These are phyloP conservation scores for Claviceps spartinae DNA, from an alignment of 2,329 filamentous ascomycete species.

Conservation along the genomic window DNA sequence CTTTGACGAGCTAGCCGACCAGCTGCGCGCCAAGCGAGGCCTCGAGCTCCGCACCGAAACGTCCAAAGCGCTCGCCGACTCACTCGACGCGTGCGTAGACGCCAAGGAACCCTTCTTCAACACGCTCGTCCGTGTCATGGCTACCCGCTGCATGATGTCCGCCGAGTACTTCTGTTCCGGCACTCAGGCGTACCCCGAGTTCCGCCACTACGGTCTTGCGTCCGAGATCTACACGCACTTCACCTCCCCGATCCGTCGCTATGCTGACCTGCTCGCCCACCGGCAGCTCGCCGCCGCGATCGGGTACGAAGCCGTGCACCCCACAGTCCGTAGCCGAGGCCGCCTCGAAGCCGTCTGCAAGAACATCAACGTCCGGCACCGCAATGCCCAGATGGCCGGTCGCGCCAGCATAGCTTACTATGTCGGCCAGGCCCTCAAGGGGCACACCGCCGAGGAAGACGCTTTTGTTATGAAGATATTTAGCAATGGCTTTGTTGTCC, in stretches of 20 bases:
- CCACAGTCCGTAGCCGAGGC: conserved; percentile 64
- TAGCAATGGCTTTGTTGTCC: conserved; percentile 92
- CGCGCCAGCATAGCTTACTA: conserved; percentile 95
- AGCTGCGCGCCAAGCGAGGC: conserved; percentile 75
- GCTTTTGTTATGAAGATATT: conserved; percentile 97
- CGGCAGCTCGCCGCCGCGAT: conserved; percentile 92
- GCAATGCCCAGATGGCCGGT: conserved; percentile 91
- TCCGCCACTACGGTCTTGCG: conserved; percentile 91
- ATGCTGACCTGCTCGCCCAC: conserved; percentile 91
- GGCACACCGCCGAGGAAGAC: conserved; percentile 61
- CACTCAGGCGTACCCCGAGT: conserved; percentile 84
- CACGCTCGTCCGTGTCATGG: conserved; percentile 92
- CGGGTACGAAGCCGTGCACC: conserved; percentile 76
- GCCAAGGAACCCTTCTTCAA: conserved; percentile 87
- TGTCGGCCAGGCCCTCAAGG: conserved; percentile 89
- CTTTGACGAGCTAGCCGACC: conserved; percentile 85
- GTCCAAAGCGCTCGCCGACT: conserved; percentile 86
- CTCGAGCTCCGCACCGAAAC: conserved; percentile 73
- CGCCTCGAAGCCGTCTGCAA: conserved; percentile 90
- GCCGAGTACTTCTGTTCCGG: conserved; percentile 97
- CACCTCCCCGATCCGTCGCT: conserved; percentile 90
- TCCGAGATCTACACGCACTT: conserved; percentile 98
- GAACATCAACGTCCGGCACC: conserved; percentile 95
- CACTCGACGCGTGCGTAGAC: conserved; percentile 74
- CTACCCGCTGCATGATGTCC: conserved; percentile 97